These are phyloP conservation scores for Backusella tuberculispora DNA, from an alignment of 192 early-diverging fungal genomes.

Conservation along the genomic window DNA sequence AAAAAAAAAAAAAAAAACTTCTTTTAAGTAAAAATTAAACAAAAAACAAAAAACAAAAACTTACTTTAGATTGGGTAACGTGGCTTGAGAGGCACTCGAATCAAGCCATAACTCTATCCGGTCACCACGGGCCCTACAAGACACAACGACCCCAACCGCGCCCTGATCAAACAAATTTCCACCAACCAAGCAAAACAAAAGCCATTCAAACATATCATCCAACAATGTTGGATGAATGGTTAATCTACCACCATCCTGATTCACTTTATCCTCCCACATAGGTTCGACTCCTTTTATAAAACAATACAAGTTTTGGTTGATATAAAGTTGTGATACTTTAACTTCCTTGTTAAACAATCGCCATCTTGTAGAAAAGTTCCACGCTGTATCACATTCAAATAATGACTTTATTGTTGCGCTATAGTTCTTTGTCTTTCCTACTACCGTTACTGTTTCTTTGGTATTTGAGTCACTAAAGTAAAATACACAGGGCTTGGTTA, in stretches of 20 bases:
- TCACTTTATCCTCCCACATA: conserved; percentile 82
- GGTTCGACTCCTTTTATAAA: conserved; percentile 77
- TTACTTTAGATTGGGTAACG: conserved; percentile 38
- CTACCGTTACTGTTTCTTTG: conserved; percentile 28
- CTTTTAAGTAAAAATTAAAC: not conserved
- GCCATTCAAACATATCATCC: conserved; percentile 51
- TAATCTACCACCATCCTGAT: conserved; percentile 67
- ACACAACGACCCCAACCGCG: conserved; percentile 32
- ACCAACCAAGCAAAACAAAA: conserved; percentile 51
- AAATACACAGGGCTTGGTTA: conserved; percentile 21
- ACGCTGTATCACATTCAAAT: conserved; percentile 52
- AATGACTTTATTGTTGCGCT: conserved; percentile 48
- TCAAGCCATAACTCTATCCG: conserved; percentile 57
- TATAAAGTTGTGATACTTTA: conserved; percentile 42
- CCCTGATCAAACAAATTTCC: conserved; percentile 41
- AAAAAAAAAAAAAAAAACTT: not conserved
- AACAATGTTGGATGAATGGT: conserved; percentile 33
- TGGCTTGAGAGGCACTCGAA: conserved; percentile 29
- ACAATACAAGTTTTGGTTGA: conserved; percentile 72
- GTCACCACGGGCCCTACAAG: conserved; percentile 47
- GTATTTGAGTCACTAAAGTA: conserved; percentile 52
- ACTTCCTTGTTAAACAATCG: conserved; percentile 40
- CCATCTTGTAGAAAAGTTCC: conserved; percentile 53
- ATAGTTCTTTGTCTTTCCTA: conserved; percentile 35
- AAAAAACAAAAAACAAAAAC: not conserved